Base-by-base conservation (phyloP, 2,329 filamentous ascomycete species). In the Aspergillus pseudoterreus region DNA sequence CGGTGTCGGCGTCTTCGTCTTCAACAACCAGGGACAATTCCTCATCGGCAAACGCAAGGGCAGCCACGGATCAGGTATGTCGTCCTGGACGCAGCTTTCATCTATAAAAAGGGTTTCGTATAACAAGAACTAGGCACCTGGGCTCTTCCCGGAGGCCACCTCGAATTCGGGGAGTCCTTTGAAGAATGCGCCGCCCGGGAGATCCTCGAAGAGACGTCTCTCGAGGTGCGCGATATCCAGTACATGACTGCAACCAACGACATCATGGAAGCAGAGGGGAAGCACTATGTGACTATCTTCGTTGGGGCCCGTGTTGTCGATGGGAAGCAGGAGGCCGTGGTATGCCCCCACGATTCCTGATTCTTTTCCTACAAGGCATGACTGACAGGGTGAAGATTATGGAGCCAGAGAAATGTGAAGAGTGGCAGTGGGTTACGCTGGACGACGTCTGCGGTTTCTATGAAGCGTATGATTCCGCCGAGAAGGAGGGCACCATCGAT, bases 251-350 rank as follows among this genome's bases (percentile, higher is more conserved):
- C 82, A 0, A 90, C 85, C 4, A 90, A 91, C 63, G 83, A 85
- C 59, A 64, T 87, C 1, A 88, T 90, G 64, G 62, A 69, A 1
- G 62, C 64, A 0, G 77, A 79, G n/a, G 70, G 69, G 0, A 88
- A 85, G 67, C 88, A 92, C 64, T 92, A 92, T 62, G 76, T 90
- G 46, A 92, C 88, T 0, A 67, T 90, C 2, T 91, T 88, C 58
- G 80, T 90, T 55, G 71, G 74, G 0, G 83, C 81, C 39, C 70
- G 68, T 42, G 71, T 82, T 58, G 63, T 71, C 0, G 76, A 82
- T 22, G 71, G 76, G 14, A 57, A 62, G 0, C 75, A 76, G 22
- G 66, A 80, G 56, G 80, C 86, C 0, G 50, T 77, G 74, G 85
- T 87, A 52, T 62, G 76, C 10, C 21, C 6, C 42, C 5, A 19